phyloP scores from a whole-genome alignment of 1,139 yeast genomes.

The Kodamaea sp. region DNA sequence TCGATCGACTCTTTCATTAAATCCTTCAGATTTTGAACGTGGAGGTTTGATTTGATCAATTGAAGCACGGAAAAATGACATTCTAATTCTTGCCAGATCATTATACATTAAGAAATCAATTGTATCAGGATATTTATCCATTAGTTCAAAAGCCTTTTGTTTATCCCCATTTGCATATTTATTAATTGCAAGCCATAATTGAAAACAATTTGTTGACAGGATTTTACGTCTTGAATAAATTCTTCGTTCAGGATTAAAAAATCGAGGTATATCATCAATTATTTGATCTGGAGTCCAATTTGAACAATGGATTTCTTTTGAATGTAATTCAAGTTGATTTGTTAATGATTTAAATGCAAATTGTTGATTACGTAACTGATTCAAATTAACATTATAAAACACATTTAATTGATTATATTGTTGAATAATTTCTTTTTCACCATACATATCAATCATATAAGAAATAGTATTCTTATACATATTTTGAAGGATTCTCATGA shows the following conservation, averaged over 20 bases:
- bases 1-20: slow-evolving; percentile 19
- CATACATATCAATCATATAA: slow-evolving; percentile 14
- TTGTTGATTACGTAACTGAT: slow-evolving; percentile 2
- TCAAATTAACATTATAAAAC: slow-evolving; percentile 23
- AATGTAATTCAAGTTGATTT: too few relatives aligned
- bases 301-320: neutral
- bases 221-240: slow-evolving; percentile 21
- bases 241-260: slow-evolving; percentile 26
- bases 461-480: slow-evolving; percentile 25
- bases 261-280: slow-evolving; percentile 18
- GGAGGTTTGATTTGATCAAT: slow-evolving; percentile 23
- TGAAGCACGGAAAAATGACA: slow-evolving; percentile 21
- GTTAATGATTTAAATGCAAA: neutral
- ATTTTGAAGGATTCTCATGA: slow-evolving; percentile 20
- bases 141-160: slow-evolving; percentile 20
- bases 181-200: slow-evolving; percentile 18
- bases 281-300: slow-evolving; percentile 10
- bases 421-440: slow-evolving; percentile 12
- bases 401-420: slow-evolving; percentile 25
- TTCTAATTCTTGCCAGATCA: slow-evolving; percentile 17
- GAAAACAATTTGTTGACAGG: slow-evolving; percentile 14
- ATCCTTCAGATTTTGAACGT: slow-evolving; percentile 17
- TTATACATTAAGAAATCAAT: slow-evolving; percentile 27
- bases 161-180: slow-evolving; percentile 17
- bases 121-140: slow-evolving; percentile 34